Conservation (phyloP, 2,329 filamentous ascomycete species). For the Aspergillus brasiliensis region DNA sequence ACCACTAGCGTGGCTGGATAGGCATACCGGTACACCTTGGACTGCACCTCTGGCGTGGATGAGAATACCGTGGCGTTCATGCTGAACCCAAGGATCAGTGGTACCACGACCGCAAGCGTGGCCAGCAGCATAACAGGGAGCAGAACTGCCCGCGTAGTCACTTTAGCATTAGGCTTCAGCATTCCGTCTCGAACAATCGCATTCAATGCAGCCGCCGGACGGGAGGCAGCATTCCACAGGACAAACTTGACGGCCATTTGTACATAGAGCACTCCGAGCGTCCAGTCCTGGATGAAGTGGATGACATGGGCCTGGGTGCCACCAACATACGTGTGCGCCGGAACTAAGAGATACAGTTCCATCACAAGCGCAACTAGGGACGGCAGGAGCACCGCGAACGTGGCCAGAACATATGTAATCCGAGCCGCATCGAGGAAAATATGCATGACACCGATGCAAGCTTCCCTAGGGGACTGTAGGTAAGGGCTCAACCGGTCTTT, state of each 20-base stretch:
- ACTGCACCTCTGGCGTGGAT: slow-evolving; percentile 34
- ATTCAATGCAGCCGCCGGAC: slow-evolving; percentile 72
- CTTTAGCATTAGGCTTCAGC: slow-evolving; percentile 72
- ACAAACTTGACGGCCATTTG: slow-evolving; percentile 75
- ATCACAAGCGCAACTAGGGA: slow-evolving; percentile 76
- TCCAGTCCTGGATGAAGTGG: slow-evolving; percentile 91
- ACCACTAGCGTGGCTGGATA: slow-evolving; percentile 68
- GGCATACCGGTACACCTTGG: slow-evolving; percentile 63
- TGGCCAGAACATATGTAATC: slow-evolving; percentile 73
- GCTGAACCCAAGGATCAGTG: slow-evolving; percentile 61
- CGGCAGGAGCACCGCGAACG: slow-evolving; percentile 77
- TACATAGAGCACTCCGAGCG: slow-evolving; percentile 84
- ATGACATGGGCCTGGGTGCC: slow-evolving; percentile 51
- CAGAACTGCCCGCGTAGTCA: slow-evolving; percentile 86
- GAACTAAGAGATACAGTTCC: slow-evolving; percentile 86
- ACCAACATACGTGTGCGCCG: slow-evolving; percentile 75
- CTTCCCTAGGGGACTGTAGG: slow-evolving; percentile 34
- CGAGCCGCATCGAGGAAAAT: slow-evolving; percentile 43
- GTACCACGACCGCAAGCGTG: slow-evolving; percentile 62
- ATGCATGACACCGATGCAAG: slow-evolving; percentile 22
- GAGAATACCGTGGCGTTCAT: slow-evolving; percentile 49
- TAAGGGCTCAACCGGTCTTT: slow-evolving; percentile 29
- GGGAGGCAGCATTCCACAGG: slow-evolving; percentile 67
- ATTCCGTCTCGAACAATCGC: slow-evolving; percentile 75
- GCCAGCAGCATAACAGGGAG: slow-evolving; percentile 70